Conservation (phyloP, 2,329 filamentous ascomycete species). For the Microdochium trichocladiopsis region DNA sequence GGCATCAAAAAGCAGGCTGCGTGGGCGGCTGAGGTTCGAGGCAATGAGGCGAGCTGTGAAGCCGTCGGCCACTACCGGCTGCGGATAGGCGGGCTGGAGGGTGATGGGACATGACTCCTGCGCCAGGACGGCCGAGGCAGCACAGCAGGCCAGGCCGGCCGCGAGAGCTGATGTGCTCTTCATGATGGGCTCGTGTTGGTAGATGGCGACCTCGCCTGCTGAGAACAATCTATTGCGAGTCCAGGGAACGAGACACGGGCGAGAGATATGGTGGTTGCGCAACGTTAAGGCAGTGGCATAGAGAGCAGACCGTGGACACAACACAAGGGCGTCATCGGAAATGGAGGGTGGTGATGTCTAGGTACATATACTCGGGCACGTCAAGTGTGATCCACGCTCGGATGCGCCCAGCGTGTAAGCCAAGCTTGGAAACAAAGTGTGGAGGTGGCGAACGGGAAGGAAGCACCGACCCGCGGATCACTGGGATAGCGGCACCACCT, state of each 20-base stretch:
- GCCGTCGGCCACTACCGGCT: constrained; percentile 20
- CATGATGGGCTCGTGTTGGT: background rate
- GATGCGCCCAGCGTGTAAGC: background rate
- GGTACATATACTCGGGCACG: too few species aligned
- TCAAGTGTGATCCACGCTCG: background rate
- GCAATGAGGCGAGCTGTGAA: background rate
- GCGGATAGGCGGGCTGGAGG: constrained; percentile 14
- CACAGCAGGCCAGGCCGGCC: background rate
- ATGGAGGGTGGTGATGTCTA: too few species aligned
- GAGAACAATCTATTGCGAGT: too few species aligned
- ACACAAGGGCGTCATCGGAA: too few species aligned
- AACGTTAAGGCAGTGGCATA: too few species aligned
- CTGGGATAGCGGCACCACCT: too few species aligned
- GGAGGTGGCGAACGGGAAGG: background rate
- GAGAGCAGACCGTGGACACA: too few species aligned
- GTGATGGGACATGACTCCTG: constrained; percentile 11
- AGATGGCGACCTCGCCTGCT: background rate
- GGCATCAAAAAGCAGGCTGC: constrained; percentile 25
- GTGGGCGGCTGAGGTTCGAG: constrained; percentile 16
- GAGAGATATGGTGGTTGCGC: too few species aligned
- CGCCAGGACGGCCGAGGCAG: background rate
- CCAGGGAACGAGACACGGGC: too few species aligned
- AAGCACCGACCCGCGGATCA: background rate
- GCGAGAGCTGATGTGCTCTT: background rate
- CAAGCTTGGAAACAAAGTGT: background rate